phyloP scores from a whole-genome alignment of 176 grass and related monocot species.

The Musa troglodytarum region DNA sequence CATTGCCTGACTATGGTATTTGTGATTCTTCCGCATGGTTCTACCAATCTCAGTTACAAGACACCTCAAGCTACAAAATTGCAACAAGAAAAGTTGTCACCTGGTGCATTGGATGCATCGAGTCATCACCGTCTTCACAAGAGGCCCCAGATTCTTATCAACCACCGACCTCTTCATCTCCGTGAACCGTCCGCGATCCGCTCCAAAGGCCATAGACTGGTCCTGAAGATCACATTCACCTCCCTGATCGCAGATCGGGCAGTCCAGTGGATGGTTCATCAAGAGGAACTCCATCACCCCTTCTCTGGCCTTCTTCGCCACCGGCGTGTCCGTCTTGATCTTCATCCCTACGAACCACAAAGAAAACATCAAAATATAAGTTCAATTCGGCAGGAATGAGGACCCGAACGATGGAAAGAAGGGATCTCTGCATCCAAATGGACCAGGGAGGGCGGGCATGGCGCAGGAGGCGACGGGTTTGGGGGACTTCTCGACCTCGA shows the following conservation, averaged over 20 bases:
- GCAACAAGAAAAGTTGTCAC: conserved; percentile 24
- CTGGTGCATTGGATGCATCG: conserved; percentile 99
- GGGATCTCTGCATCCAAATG: neutral
- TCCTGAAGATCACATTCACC: conserved; percentile 96
- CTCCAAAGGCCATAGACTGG: conserved; percentile 93
- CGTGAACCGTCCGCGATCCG: conserved; percentile 90
- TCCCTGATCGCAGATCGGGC: conserved; percentile 97
- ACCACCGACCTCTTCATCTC: conserved; percentile 97
- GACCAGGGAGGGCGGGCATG: conserved; percentile 92
- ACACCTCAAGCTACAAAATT: neutral
- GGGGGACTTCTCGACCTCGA: conserved; percentile 99
- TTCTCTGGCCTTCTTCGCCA: conserved; percentile 98
- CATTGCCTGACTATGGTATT: too few species aligned
- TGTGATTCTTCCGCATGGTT: neutral
- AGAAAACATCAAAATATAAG: conserved; percentile 1
- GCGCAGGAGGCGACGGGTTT: conserved; percentile 98
- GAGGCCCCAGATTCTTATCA: conserved; percentile 90
- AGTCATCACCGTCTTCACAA: conserved; percentile 99
- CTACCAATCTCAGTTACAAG: neutral
- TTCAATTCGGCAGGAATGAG: neutral
- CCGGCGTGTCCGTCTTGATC: conserved; percentile 88
- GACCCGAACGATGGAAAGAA: too few species aligned
- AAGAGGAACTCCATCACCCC: conserved; percentile 99
- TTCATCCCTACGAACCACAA: conserved; percentile 68
- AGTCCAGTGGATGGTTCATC: conserved; percentile 95